Evolutionary conservation across 495 filamentous ascomycete genomes (phyloP), one percentile per base, ranked within the genome.

Genomic region (Trichoderma gamsii): DNA sequence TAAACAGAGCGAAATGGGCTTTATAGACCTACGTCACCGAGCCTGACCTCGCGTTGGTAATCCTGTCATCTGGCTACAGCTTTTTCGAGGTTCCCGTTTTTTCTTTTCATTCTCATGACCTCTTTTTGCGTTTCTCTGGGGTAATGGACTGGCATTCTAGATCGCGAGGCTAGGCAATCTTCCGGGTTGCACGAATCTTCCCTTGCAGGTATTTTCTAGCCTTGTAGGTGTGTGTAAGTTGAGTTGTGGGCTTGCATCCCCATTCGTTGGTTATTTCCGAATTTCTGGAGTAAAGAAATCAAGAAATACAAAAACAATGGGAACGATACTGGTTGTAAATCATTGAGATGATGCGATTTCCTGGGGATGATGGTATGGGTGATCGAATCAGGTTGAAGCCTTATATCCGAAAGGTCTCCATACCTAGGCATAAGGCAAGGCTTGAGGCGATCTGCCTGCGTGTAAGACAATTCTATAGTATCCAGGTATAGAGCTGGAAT

Each of bases 81-180:
- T 44, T 44, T 44, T 3, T 18, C 3, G 51, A 56, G 51, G 3
- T n/a, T n/a, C 44, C 44, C 44, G 44, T 49, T 49, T 49, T 49
- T 49, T 49, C n/a, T 49, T 29, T 29, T 18, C n/a, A 21, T 56
- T 56, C 56, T 61, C 56, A 61, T 61, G 56, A 61, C 56, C 56
- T 11, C 35, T 38, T 38, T 38, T 6, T 9, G 35, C 8, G 35
- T 9, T 38, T 38, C 35, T 38, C 51, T 56, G 51, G 51, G 18
- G 51, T 16, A 56, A 56, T 16, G 11, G n/a, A 56, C 4, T n/a
- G n/a, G 51, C 5, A 4, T 56, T 56, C 51, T 27, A 61, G 56
- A 61, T 27, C 15, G 56, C 56, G 23, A 61, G 56, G 56, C 56
- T 61, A 61, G 56, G 56, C 15, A 61, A 61, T 61, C 56, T 61